Evolutionary conservation across 441 rosid species (phyloP), one percentile per base, ranked within the genome.

Genomic region (Croton setiger): DNA sequence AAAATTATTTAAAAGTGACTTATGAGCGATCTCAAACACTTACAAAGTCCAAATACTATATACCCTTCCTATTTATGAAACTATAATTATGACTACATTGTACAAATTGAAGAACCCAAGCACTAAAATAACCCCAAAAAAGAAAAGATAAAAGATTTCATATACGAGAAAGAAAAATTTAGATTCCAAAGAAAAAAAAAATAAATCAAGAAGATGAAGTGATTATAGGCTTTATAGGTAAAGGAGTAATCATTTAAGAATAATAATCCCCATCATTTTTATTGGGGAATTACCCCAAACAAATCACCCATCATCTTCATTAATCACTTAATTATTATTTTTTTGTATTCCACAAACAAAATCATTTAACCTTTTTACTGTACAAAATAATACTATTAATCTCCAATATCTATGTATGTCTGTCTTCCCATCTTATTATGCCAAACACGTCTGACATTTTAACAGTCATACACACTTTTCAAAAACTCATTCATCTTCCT

Each of bases 211-310:
- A 27, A 27, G 47, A 13, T 45, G 45, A 13, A 52, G 56, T 64
- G 65, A 69, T 68, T 37, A 44, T 51, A 67, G 66, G 69, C 44
- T 58, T 44, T 23, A 15, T 20, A 49, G 57, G 43, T 43, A 56
- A 39, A 60, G 73, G 20, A 39, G 45, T 77, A 82, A 86, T 86
- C 81, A 83, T 86, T 82, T 77, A 67, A 82, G 80, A 82, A 86
- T 83, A 78, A 86, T 82, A 80, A 60, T 70, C 76, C 77, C 82
- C 83, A 77, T 80, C 83, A 67, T 76, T 67, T 70, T 67, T 39
- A 47, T 27, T 27, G 31, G 31, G 31, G 31, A 27, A 27, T 27
- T 27, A 27, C 31, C 31, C 31, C 31, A 27, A 27, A 27, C 31
- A 27, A 27, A 37, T 37, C 13, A 48, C 63, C 70, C 68, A 39